These are phyloP conservation scores for Schizophyllum commune DNA, from an alignment of 1,284 basidiomycete species.

Conservation along the genomic window DNA sequence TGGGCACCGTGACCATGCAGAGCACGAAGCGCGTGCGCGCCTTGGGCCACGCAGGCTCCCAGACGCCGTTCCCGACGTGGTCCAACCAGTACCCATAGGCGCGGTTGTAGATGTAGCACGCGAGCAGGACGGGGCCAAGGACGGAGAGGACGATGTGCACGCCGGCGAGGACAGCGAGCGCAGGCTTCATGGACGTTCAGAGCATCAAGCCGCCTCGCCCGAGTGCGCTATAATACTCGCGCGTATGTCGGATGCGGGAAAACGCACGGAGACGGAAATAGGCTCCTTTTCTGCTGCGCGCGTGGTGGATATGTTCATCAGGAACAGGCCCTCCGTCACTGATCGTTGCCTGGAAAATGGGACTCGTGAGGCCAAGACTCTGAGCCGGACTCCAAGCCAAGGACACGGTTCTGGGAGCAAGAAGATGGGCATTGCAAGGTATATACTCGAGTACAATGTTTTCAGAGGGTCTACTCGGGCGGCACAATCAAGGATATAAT, in stretches of 20 bases:
- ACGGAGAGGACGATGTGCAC: background rate
- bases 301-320: background rate
- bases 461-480: no score
- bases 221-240: background rate
- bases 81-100: background rate
- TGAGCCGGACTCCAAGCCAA: no score
- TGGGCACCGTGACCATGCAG: conserved; percentile 3
- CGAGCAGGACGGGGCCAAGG: background rate
- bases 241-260: background rate
- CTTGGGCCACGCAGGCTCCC: conserved; percentile 6
- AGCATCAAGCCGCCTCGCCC: background rate
- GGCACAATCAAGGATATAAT: no score
- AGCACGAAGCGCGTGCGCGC: conserved; percentile 3
- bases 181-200: background rate
- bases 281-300: background rate
- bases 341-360: background rate
- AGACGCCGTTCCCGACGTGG: background rate
- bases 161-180: background rate
- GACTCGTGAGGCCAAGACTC: no score
- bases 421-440: no score
- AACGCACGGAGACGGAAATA: background rate
- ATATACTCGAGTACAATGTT: no score
- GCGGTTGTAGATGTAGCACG: background rate
- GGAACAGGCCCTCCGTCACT: background rate
- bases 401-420: no score